phyloP scores from a whole-genome alignment of 78 protist species.

The Dictyostelium brefeldianum region DNA sequence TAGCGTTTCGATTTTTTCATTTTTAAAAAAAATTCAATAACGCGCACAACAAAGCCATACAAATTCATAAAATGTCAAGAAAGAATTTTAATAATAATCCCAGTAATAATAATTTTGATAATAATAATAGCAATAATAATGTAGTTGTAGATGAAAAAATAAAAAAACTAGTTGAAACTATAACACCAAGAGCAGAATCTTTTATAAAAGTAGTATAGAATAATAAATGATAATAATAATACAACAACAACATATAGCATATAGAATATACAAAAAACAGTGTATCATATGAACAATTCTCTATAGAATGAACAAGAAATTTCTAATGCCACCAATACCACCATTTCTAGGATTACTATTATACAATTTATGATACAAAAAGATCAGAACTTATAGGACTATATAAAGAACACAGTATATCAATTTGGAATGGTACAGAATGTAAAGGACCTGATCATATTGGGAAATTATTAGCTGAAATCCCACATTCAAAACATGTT shows the following conservation, averaged over 20 bases:
- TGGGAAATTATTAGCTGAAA: conserved; percentile 23
- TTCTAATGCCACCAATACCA: too few relatives aligned
- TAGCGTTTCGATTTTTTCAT: not conserved
- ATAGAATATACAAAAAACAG: not conserved
- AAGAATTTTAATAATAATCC: conserved; percentile 6
- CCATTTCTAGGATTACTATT: conserved; percentile 18
- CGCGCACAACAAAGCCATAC: too few relatives aligned
- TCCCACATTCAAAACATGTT: conserved; percentile 34
- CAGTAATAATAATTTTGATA: not conserved
- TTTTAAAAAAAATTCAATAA: not conserved
- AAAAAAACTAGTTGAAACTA: conserved; percentile 18
- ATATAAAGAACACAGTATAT: conserved; percentile 53
- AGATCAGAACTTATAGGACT: conserved; percentile 26
- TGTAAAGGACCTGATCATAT: conserved; percentile 40
- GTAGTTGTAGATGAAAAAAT: conserved; percentile 10
- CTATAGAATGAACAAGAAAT: too few relatives aligned
- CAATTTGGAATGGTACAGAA: conserved; percentile 80
- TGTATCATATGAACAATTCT: not conserved
- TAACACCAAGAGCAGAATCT: conserved; percentile 16
- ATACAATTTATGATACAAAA: not conserved
- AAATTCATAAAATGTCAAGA: too few relatives aligned
- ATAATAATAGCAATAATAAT: not conserved
- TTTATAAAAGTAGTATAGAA: conserved; percentile 30
- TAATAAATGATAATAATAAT: not conserved
- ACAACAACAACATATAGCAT: not conserved